phyloP scores from a whole-genome alignment of 1,284 basidiomycete species.

The Microbotryum intermedium region DNA sequence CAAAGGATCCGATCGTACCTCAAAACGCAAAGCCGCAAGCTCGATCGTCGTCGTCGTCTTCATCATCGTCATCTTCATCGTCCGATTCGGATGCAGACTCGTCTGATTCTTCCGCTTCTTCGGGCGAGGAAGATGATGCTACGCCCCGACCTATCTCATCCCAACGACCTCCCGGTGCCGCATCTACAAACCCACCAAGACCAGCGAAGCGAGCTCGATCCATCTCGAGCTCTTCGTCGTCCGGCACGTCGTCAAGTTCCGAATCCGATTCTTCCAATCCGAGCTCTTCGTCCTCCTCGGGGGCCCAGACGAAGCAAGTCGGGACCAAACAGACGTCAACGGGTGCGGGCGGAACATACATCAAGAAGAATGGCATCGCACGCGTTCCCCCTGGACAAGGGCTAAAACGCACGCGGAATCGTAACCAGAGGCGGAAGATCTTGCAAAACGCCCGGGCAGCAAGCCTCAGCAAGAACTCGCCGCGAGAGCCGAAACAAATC shows the following conservation, averaged over 20 bases:
- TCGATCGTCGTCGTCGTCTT: neutral
- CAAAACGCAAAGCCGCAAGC: neutral
- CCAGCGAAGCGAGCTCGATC: neutral
- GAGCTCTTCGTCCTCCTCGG: neutral
- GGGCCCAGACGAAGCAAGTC: neutral
- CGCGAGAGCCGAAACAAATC: neutral
- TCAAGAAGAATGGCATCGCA: no score
- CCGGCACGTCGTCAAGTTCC: neutral
- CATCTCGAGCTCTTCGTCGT: neutral
- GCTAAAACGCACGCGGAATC: constrained; percentile 1
- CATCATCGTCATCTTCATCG: neutral
- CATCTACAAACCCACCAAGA: neutral
- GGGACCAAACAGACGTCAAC: neutral
- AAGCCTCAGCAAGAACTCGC: neutral
- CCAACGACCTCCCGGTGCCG: neutral
- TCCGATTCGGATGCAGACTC: constrained; percentile 5
- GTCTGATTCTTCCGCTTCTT: neutral
- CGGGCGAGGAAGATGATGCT: neutral
- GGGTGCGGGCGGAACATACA: neutral
- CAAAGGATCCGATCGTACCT: neutral
- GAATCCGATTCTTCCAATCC: neutral
- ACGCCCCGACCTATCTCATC: neutral
- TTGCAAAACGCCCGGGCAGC: neutral
- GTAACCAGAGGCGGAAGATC: constrained; percentile 11
- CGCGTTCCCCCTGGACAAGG: constrained; percentile 2